Conservation (phyloP, 257 asterid genomes). For the Agastache rugosa region DNA sequence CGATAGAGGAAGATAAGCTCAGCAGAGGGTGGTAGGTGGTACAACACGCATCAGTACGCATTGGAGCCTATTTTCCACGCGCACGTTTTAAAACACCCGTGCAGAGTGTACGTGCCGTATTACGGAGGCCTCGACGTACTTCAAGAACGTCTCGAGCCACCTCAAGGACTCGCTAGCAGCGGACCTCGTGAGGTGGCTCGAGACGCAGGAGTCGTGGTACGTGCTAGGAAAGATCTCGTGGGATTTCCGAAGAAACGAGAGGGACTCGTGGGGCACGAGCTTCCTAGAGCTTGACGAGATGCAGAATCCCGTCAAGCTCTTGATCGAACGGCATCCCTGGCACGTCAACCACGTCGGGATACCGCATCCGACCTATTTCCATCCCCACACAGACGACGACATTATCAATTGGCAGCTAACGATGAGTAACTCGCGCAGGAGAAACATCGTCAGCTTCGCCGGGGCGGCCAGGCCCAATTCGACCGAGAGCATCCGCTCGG, state of each 20-base stretch:
- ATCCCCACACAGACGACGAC: constrained; percentile 66
- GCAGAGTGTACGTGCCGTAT: constrained; percentile 73
- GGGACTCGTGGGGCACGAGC: constrained; percentile 63
- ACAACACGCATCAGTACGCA: constrained; percentile 71
- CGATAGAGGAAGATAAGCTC: constrained; percentile 40
- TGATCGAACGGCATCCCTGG: constrained; percentile 79
- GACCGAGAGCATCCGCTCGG: constrained; percentile 50
- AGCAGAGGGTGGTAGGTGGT: constrained; percentile 70
- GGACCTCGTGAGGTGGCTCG: constrained; percentile 65
- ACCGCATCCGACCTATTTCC: constrained; percentile 79
- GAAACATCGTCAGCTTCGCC: constrained; percentile 57
- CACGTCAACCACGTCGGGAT: constrained; percentile 60
- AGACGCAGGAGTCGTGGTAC: constrained; percentile 58
- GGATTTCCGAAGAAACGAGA: constrained; percentile 65
- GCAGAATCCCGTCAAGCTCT: constrained; percentile 74
- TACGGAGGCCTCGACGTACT: constrained; percentile 78
- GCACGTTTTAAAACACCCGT: constrained; percentile 62
- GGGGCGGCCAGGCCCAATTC: constrained; percentile 68
- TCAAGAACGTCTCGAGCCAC: constrained; percentile 60
- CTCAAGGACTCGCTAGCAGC: constrained; percentile 56
- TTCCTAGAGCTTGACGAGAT: constrained; percentile 67
- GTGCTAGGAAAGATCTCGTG: constrained; percentile 72
- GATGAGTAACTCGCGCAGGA: constrained; percentile 38
- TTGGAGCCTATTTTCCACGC: constrained; percentile 72
- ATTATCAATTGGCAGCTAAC: constrained; percentile 61